Percentiles rank a stretch among this genome's conserved stretches.
Evolutionary conservation across 805 yeast genomes (phyloP).

Genomic region (Lipomyces yamanashiensis): DNA sequence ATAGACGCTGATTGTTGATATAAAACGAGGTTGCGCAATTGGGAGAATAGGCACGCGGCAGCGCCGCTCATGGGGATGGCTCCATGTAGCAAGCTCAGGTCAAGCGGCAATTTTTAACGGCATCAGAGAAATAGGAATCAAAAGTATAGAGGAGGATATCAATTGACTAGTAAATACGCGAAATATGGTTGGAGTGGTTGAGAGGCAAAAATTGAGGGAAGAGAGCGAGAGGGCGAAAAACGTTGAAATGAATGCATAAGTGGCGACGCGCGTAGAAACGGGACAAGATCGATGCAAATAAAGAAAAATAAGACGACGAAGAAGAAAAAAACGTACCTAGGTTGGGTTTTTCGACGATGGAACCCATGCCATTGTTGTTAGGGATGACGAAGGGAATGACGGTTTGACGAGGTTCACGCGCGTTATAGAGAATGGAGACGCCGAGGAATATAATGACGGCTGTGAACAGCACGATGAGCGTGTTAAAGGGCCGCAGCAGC

Average conservation of each 20-base stretch:
- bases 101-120: no score
- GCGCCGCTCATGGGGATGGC: no score
- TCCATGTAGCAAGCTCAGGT: neutral
- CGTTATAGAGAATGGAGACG: conserved; percentile 30
- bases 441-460: conserved; percentile 30
- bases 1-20: no score
- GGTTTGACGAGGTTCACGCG: conserved; percentile 7
- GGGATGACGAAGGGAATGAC: conserved; percentile 26
- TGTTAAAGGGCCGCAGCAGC: conserved; percentile 32
- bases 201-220: neutral
- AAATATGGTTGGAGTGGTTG: no score
- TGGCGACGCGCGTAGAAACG: neutral
- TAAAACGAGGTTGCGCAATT: no score
- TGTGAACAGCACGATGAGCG: conserved; percentile 30
- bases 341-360: neutral
- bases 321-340: conserved; percentile 9
- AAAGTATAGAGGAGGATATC: neutral
- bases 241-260: neutral
- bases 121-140: neutral
- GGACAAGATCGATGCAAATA: conserved; percentile 2
- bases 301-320: neutral
- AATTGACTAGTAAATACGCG: neutral
- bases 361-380: neutral
- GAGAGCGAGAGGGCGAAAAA: neutral
- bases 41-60: no score